Conservation (phyloP, 306 rosid species). For the Prunus armeniaca region DNA sequence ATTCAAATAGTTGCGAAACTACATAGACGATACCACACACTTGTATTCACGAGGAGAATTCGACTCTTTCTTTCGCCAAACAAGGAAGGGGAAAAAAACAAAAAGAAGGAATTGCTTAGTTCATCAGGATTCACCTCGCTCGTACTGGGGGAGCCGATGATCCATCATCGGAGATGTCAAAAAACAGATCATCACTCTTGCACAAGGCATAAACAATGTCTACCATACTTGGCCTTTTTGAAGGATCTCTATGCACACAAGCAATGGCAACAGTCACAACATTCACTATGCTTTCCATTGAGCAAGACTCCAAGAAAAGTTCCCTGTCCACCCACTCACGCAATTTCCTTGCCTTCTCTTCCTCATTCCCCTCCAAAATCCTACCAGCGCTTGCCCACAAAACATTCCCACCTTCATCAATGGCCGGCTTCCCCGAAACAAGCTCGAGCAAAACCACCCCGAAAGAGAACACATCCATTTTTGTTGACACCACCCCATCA, state of each 20-base stretch:
- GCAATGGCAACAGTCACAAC: conserved; percentile 59
- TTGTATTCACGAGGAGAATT: neutral
- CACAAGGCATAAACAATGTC: conserved; percentile 71
- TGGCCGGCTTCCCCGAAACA: conserved; percentile 61
- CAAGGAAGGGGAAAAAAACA: neutral
- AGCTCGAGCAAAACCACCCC: conserved; percentile 88
- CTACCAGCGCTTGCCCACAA: conserved; percentile 48
- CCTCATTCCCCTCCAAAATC: conserved; percentile 49
- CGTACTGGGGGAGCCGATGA: conserved; percentile 36
- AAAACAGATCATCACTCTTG: conserved; percentile 64
- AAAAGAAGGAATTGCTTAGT: neutral
- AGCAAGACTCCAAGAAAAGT: conserved; percentile 44
- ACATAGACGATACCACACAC: neutral
- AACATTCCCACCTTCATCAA: conserved; percentile 52
- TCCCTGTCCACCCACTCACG: conserved; percentile 59
- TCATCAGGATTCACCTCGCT: conserved; percentile 45
- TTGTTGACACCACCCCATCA: conserved; percentile 81
- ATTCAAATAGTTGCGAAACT: neutral
- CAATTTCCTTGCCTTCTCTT: conserved; percentile 47
- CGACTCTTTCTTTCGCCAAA: neutral
- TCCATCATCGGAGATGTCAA: conserved; percentile 68
- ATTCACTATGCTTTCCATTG: conserved; percentile 61
- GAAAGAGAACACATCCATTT: conserved; percentile 86
- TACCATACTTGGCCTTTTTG: conserved; percentile 80
- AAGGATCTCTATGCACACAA: conserved; percentile 66